Evolutionary conservation across 148 eudicot species (phyloP), one percentile per base, ranked within the genome.

Genomic region (Tetragonia tetragonoides): DNA sequence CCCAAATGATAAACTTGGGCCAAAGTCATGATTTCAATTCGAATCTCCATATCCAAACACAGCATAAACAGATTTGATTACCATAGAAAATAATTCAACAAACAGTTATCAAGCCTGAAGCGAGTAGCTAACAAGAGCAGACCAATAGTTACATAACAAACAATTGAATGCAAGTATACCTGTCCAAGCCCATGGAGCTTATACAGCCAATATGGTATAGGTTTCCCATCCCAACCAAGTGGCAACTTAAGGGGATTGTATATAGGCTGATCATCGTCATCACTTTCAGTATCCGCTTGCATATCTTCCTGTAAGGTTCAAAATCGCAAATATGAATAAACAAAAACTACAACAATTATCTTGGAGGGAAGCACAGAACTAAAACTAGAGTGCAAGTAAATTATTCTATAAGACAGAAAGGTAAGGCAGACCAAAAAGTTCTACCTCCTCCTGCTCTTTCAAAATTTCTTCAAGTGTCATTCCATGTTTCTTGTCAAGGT

Each of bases 151-250:
- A 39, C 68, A 42, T 17, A 41, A 24, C 4, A 9, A 1, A 42
- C 6, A 14, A 66, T 37, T 62, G 2, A 57, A 68, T 53, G 24
- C 11, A 28, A 77, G 39, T 56, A 67, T 87, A 89, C 99, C 97
- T 95, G 99, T 73, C 97, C 99, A 86, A 95, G 99, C 67, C 99
- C 99, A 83, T 95, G 99, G 78, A 95, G 97, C 73, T 95, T 95
- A 83, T 95, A 95, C 67, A 95, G 80, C 99, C 99, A 95, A 80
- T 95, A 95, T 41, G 99, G 99, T 63, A 95, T 95, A 66, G 99
- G 99, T 78, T 95, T 95, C 79, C 99, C 99, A 84, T 95, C 99
- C 97, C 97, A 95, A 61, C 99, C 97, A 92, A 95, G 92, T 56
- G 97, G 99, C 86, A 95, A 81, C 87, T 95, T 95, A 74, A 95